Conservation (phyloP, 2,329 filamentous ascomycete species). For the Aspergillus quadricinctus region DNA sequence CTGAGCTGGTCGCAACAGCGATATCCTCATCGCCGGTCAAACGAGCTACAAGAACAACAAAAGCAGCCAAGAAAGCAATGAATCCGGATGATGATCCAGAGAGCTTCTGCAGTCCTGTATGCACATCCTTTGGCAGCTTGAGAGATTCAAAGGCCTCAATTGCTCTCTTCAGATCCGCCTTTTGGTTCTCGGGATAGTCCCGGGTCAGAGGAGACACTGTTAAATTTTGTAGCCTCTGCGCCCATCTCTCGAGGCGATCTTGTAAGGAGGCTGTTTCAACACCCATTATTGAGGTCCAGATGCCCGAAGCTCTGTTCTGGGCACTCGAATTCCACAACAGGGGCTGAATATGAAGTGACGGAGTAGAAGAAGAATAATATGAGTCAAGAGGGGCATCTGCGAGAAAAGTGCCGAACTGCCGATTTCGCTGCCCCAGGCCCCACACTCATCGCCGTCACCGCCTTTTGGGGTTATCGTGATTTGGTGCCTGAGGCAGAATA, state of each 20-base stretch:
- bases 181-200: conserved; percentile 40
- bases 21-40: conserved; percentile 49
- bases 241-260: conserved; percentile 40
- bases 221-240: conserved; percentile 38
- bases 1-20: conserved; percentile 42
- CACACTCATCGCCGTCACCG: conserved; percentile 5
- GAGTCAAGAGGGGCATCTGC: conserved; percentile 27
- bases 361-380: conserved; percentile 12
- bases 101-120: conserved; percentile 37
- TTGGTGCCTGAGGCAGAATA: neutral
- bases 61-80: conserved; percentile 41
- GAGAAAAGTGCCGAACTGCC: conserved; percentile 26
- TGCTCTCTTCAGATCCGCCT: conserved; percentile 34
- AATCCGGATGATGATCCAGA: conserved; percentile 33
- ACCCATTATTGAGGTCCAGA: conserved; percentile 28
- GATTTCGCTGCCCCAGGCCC: conserved; percentile 22
- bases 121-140: conserved; percentile 32
- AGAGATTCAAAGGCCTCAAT: conserved; percentile 43
- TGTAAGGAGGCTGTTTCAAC: conserved; percentile 31
- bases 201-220: conserved; percentile 42
- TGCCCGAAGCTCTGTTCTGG: conserved; percentile 5
- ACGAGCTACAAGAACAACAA: conserved; percentile 42
- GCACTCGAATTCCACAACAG: conserved; percentile 8
- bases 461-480: neutral
- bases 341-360: neutral